Percentiles rank a stretch among this genome's conserved stretches.
These are phyloP conservation scores for Mycosphaerelloides madeirae DNA, from an alignment of 2,329 filamentous ascomycete species.

Conservation along the genomic window DNA sequence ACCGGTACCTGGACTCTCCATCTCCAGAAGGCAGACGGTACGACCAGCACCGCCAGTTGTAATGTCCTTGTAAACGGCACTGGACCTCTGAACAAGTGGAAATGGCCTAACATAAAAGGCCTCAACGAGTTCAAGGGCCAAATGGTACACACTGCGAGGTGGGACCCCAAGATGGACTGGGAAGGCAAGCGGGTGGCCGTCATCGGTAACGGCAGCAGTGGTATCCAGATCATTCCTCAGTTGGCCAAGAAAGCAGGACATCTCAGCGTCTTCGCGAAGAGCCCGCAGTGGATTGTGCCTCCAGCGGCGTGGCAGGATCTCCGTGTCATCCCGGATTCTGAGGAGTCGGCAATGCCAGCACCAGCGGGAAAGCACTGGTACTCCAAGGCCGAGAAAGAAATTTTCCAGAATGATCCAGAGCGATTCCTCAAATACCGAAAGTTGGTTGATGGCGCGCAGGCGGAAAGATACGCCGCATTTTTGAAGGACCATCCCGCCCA, in stretches of 20 bases:
- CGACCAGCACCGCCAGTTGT: conserved; percentile 27
- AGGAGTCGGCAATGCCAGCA: too few species aligned
- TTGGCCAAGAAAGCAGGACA: conserved; percentile 31
- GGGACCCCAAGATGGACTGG: conserved; percentile 30
- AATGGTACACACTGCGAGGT: conserved; percentile 34
- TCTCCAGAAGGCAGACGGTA: conserved; percentile 29
- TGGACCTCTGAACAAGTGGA: conserved; percentile 24
- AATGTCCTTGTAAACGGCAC: conserved; percentile 35
- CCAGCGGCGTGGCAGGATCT: too few species aligned
- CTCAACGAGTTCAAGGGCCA: conserved; percentile 34
- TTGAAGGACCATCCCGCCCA: too few species aligned
- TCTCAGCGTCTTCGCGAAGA: conserved; percentile 41
- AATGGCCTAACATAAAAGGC: conserved; percentile 36
- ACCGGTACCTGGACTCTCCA: conserved; percentile 35
- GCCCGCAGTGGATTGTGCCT: conserved; percentile 46
- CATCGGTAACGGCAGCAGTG: conserved; percentile 34
- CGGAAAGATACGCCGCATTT: too few species aligned
- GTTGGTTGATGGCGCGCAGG: too few species aligned
- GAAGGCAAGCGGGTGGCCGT: conserved; percentile 29
- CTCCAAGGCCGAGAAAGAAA: too few species aligned
- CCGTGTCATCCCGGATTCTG: too few species aligned
- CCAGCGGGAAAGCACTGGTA: too few species aligned
- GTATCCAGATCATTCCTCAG: conserved; percentile 38
- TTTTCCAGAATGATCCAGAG: conserved; percentile 35
- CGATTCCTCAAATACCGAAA: conserved; percentile 45